Evolutionary conservation across 345 rosid genomes (phyloP).

Genomic region (Salix koriyanagi): DNA sequence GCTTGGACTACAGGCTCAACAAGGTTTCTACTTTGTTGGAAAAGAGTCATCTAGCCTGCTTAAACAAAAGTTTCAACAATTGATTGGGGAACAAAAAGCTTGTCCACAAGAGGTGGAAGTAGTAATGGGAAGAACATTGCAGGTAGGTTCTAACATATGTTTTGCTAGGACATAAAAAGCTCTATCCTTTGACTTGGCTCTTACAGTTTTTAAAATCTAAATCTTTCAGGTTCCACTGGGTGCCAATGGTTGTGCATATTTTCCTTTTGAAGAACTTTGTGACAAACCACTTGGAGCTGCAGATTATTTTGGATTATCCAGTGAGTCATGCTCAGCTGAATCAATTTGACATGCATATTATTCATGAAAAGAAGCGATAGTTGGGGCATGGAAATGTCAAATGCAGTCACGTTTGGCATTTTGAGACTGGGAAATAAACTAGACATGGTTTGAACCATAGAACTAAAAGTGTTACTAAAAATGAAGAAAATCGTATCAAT

Average conservation of each 20-base stretch:
- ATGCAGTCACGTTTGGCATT: slow-evolving; percentile 4
- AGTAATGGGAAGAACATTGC: slow-evolving; percentile 82
- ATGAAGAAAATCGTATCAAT: neutral
- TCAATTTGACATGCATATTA: neutral
- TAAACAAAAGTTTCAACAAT: slow-evolving; percentile 61
- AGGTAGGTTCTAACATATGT: slow-evolving; percentile 40
- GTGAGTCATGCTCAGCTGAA: slow-evolving; percentile 46
- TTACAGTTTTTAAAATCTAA: neutral
- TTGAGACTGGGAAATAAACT: neutral
- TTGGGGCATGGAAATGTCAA: neutral
- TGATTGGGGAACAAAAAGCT: slow-evolving; percentile 54
- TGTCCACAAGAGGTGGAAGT: slow-evolving; percentile 74
- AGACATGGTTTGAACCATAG: neutral
- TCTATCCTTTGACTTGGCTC: neutral
- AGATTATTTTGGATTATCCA: slow-evolving; percentile 89
- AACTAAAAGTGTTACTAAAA: neutral
- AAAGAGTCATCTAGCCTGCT: slow-evolving; percentile 50
- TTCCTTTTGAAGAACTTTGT: slow-evolving; percentile 82
- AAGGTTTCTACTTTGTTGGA: slow-evolving; percentile 90
- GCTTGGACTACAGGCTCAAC: slow-evolving; percentile 56
- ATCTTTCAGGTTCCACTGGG: slow-evolving; percentile 61
- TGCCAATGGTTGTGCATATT: slow-evolving; percentile 90
- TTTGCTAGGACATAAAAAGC: neutral
- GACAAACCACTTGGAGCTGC: slow-evolving; percentile 97
- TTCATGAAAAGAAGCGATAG: neutral